phyloP scores from a whole-genome alignment of 1,284 basidiomycete genomes.

The Sutorius eximius region DNA sequence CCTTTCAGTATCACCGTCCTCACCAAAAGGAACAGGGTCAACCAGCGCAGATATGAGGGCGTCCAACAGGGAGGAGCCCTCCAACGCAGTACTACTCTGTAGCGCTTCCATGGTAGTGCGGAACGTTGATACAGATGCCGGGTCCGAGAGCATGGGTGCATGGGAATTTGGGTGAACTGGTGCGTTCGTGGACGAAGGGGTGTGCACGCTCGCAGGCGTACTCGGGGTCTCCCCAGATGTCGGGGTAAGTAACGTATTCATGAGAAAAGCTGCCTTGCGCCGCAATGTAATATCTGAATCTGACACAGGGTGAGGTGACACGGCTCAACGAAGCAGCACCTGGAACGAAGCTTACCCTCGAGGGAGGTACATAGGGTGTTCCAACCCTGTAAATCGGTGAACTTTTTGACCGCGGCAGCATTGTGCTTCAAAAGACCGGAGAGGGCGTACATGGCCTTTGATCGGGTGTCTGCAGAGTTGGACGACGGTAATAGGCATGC shows the following conservation, averaged over 20 bases:
- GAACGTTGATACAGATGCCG: constrained; percentile 51
- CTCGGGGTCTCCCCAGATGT: constrained; percentile 15
- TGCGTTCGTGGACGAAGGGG: constrained; percentile 16
- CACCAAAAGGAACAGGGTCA: constrained; percentile 60
- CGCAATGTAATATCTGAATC: constrained; percentile 81
- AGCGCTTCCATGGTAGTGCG: constrained; percentile 50
- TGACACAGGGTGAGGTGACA: constrained; percentile 24
- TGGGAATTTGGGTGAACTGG: constrained; percentile 68
- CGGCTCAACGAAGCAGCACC: constrained; percentile 6
- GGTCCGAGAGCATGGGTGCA: constrained; percentile 55
- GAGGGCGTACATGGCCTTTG: constrained; percentile 87
- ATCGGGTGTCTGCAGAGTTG: constrained; percentile 54
- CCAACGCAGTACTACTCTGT: constrained; percentile 31
- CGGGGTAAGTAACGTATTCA: constrained; percentile 77
- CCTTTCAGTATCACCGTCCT: constrained; percentile 65
- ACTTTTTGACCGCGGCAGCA: constrained; percentile 60
- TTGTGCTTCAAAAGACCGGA: constrained; percentile 88
- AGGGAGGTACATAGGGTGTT: constrained; percentile 58
- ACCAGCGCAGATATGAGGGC: constrained; percentile 46
- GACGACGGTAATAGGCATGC: constrained; percentile 59
- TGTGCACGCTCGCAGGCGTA: constrained; percentile 21
- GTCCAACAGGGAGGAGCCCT: constrained; percentile 37
- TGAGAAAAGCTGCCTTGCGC: constrained; percentile 83
- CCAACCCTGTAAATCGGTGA: constrained; percentile 70
- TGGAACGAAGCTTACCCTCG: constrained; percentile 49